Base-by-base conservation (phyloP, 2,329 filamentous ascomycete species). In the Dothidotthia symphoricarpi region DNA sequence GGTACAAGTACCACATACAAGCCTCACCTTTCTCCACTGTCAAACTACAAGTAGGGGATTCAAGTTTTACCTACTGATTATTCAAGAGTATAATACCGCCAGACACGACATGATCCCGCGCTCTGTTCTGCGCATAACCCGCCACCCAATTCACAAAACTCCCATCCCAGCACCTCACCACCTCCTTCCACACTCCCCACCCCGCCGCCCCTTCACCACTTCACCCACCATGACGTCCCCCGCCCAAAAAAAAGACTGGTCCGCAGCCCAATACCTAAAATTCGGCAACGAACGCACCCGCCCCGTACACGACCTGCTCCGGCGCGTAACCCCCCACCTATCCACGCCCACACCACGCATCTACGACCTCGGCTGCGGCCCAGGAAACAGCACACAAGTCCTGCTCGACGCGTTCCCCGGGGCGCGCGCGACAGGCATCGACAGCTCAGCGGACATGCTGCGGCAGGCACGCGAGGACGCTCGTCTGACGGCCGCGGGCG, bases 291-390 rank as follows among this genome's bases (percentile, higher is more conserved):
- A 81, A 35, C 72, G 78, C 40, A 80, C 76, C 0, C 71, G 73
- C 3, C 69, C 78, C 6, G 70, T 74, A 0, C 65, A 69, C 28
- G 79, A 82, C 44, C 71, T 82, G 1, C 59, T 82, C 7, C 46
- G 71, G 5, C 74, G 71, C 22, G 55, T 80, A 2, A 64, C 67
- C 0, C 63, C 74, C 1, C 47, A 63, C 28, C 30, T 60, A 26
- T 11, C 32, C 11, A n/a, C 15, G 6, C 17, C 11, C 37, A 53
- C 0, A 63, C 75, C n/a, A 52, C 42, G 63, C 8, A 72, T 82
- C 48, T 65, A 79, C 49, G 79, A 82, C 42, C 66, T 82, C 1
- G 79, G 79, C 48, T 82, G 79, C 56, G 79, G 79, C 0, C 79
- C 79, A 0, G 79, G 75, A 4, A 82, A 81, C 62, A 78, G 75